Evolutionary conservation across 768 basidiomycete species (phyloP).

Genomic region (Pleurotus sapidus): DNA sequence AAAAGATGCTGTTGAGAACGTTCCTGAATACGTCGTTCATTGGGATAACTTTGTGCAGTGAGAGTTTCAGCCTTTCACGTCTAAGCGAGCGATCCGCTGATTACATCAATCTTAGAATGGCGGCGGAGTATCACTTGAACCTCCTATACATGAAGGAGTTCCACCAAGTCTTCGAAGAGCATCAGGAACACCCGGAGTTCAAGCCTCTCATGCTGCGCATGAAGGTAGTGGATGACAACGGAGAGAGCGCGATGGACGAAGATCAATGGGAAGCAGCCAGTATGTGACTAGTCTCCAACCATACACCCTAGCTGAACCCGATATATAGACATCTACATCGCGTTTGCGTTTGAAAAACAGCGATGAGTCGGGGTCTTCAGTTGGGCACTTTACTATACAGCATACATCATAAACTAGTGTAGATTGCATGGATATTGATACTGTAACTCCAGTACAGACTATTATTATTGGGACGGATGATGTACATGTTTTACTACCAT

Average conservation of each 20-base stretch:
- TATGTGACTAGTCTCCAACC: conserved; percentile 39
- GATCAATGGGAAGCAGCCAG: conserved; percentile 99
- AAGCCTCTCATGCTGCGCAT: conserved; percentile 81
- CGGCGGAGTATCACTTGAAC: conserved; percentile 73
- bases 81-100: neutral
- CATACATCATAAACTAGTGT: conserved; percentile 6
- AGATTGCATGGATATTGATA: conserved; percentile 1
- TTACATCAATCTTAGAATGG: conserved; percentile 51
- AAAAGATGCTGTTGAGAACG: conserved; percentile 93
- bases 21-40: conserved; percentile 95
- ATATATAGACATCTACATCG: conserved; percentile 82
- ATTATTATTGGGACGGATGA: neutral
- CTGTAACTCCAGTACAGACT: neutral
- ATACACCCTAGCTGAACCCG: conserved; percentile 8
- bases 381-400: neutral
- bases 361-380: conserved; percentile 12
- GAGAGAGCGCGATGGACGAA: conserved; percentile 90
- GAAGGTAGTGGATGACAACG: conserved; percentile 85
- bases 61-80: conserved; percentile 19
- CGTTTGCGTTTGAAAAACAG: conserved; percentile 85
- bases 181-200: conserved; percentile 78
- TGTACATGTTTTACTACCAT: neutral
- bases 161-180: conserved; percentile 82
- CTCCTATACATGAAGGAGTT: conserved; percentile 85
- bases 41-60: conserved; percentile 93